phyloP scores from a whole-genome alignment of 2,329 filamentous ascomycete species.

The Fonsecaea nubica region DNA sequence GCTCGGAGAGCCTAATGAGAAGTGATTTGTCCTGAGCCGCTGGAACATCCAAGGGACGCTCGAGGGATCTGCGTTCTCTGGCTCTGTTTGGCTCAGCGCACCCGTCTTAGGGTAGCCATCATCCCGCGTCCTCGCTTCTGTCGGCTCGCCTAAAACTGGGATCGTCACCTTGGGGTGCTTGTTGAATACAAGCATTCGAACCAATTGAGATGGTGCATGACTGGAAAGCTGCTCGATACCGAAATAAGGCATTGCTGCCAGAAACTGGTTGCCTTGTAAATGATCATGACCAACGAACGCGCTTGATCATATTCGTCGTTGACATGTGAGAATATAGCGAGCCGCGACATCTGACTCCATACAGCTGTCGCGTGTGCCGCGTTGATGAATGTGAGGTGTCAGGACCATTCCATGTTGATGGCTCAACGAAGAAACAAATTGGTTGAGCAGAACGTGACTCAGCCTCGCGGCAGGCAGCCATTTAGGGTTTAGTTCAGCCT shows the following conservation, averaged over 20 bases:
- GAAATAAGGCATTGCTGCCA: background rate
- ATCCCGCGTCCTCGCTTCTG: background rate
- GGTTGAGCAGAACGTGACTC: background rate
- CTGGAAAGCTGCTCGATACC: too few species aligned
- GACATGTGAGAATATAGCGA: background rate
- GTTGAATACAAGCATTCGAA: background rate
- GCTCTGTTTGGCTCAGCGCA: background rate
- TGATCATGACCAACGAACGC: background rate
- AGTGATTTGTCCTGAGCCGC: background rate
- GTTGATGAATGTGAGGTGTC: background rate
- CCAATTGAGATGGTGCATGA: background rate
- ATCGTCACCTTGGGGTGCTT: background rate
- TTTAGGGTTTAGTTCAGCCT: background rate
- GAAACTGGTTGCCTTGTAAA: background rate
- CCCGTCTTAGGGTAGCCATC: background rate
- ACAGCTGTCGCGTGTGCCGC: background rate
- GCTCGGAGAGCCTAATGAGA: background rate
- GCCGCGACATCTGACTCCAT: background rate
- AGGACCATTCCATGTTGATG: background rate
- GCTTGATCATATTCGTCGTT: too few species aligned
- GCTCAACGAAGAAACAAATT: background rate
- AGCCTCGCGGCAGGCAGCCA: background rate
- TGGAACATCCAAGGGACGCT: background rate
- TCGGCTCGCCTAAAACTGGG: background rate
- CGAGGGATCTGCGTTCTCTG: background rate